A percentile compares a stretch with the other conserved stretches of the same genome.
These are phyloP conservation scores for Podospora comata DNA, from an alignment of 495 filamentous ascomycete species.

Conservation along the genomic window DNA sequence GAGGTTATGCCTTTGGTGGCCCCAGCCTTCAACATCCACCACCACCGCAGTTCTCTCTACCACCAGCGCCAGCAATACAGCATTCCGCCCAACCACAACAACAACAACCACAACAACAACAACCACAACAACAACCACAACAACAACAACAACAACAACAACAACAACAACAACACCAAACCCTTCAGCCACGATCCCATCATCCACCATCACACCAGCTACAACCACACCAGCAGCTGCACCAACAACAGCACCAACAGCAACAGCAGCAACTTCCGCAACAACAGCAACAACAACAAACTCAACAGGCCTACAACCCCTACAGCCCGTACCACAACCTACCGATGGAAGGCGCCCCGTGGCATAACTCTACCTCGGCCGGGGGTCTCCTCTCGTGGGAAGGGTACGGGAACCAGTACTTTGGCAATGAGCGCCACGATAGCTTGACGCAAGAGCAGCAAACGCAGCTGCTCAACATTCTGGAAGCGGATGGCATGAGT, in stretches of 20 bases:
- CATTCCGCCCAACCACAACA: background rate
- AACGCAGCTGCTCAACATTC: slow-evolving; percentile 62
- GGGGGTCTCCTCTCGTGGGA: slow-evolving; percentile 22
- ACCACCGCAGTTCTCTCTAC: background rate
- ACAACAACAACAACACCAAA: background rate
- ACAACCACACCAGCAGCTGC: background rate
- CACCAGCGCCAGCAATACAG: background rate
- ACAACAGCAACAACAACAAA: background rate
- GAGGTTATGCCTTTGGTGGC: slow-evolving; percentile 8
- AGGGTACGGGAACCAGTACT: slow-evolving; percentile 29
- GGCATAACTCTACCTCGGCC: background rate
- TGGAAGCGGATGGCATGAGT: slow-evolving; percentile 61
- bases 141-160: too few relatives aligned
- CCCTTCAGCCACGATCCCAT: background rate
- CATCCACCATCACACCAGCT: background rate
- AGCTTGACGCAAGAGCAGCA: slow-evolving; percentile 70
- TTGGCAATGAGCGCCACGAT: slow-evolving; percentile 49
- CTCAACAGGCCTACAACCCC: background rate
- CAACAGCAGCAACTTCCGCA: background rate
- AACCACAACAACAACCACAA: background rate
- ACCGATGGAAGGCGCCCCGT: background rate
- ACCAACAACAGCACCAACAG: background rate
- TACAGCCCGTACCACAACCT: background rate
- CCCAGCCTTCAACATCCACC: background rate
- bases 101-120: too few relatives aligned